phyloP scores from a whole-genome alignment of 306 rosid genomes.

The Macrotyloma uniflorum region DNA sequence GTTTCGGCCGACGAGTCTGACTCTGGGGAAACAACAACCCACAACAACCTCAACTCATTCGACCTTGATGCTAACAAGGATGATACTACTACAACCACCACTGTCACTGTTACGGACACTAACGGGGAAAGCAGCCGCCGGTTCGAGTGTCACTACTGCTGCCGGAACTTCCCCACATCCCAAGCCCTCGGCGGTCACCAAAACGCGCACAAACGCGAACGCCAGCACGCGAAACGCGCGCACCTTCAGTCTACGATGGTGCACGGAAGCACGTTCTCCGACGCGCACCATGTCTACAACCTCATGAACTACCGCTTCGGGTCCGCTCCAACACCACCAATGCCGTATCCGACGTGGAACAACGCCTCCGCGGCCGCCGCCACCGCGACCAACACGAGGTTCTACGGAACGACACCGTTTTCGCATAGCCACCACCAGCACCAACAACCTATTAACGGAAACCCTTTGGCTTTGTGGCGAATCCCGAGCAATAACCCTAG shows the following conservation, averaged over 20 bases:
- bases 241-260: slow-evolving; percentile 84
- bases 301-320: slow-evolving; percentile 65
- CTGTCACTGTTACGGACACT: background rate
- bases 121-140: slow-evolving; percentile 64
- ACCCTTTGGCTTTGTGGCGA: slow-evolving; percentile 75
- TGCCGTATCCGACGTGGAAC: slow-evolving; percentile 28
- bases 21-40: slow-evolving; percentile 38
- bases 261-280: slow-evolving; percentile 53
- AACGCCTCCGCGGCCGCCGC: background rate
- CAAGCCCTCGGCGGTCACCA: slow-evolving; percentile 98
- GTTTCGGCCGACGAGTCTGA: slow-evolving; percentile 37
- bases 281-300: slow-evolving; percentile 65
- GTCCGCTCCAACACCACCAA: slow-evolving; percentile 42
- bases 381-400: background rate
- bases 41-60: slow-evolving; percentile 14
- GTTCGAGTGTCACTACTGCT: slow-evolving; percentile 94
- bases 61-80: slow-evolving; percentile 34
- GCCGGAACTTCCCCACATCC: slow-evolving; percentile 90
- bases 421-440: slow-evolving; percentile 39
- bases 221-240: slow-evolving; percentile 88
- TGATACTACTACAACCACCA: background rate
- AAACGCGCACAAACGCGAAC: slow-evolving; percentile 91
- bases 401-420: slow-evolving; percentile 32
- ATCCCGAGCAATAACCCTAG: slow-evolving; percentile 61
- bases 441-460: slow-evolving; percentile 70